These are phyloP conservation scores for Pythium aphanidermatum DNA, from an alignment of 352 stramenopile genomes.

Conservation along the genomic window DNA sequence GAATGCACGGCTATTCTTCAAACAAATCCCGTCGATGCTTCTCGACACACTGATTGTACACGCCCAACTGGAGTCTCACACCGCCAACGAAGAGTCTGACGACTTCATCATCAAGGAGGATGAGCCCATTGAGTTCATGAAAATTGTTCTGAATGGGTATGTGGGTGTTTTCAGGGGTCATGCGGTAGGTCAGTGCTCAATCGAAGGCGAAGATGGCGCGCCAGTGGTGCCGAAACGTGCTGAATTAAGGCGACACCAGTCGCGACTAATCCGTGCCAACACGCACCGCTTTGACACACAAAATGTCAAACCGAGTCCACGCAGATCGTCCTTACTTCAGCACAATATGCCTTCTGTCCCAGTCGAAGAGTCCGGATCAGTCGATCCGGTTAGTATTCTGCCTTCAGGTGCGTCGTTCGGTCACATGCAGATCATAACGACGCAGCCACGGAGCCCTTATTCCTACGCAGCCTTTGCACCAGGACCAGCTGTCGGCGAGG, in stretches of 20 bases:
- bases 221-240: slow-evolving; percentile 10
- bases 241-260: slow-evolving; percentile 25
- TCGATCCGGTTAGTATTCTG: slow-evolving; percentile 34
- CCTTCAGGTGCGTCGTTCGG: slow-evolving; percentile 30
- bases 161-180: slow-evolving; percentile 36
- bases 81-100: slow-evolving; percentile 16
- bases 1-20: slow-evolving; percentile 33
- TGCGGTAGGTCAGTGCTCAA: background rate
- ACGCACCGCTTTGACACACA: slow-evolving; percentile 12
- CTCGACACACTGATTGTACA: slow-evolving; percentile 29
- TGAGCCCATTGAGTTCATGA: slow-evolving; percentile 18
- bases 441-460: slow-evolving; percentile 27
- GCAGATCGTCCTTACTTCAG: slow-evolving; percentile 9
- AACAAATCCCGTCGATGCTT: slow-evolving; percentile 23
- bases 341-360: background rate
- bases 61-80: slow-evolving; percentile 24
- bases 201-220: background rate
- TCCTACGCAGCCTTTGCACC: slow-evolving; percentile 31
- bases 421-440: slow-evolving; percentile 34
- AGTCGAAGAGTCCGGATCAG: slow-evolving; percentile 1
- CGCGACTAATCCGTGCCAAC: slow-evolving; percentile 24
- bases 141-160: slow-evolving; percentile 37
- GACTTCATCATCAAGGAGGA: slow-evolving; percentile 38
- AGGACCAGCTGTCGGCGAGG: background rate
- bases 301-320: slow-evolving; percentile 2